phyloP scores from a whole-genome alignment of 768 basidiomycete genomes.

The Leccinum arenicola region DNA sequence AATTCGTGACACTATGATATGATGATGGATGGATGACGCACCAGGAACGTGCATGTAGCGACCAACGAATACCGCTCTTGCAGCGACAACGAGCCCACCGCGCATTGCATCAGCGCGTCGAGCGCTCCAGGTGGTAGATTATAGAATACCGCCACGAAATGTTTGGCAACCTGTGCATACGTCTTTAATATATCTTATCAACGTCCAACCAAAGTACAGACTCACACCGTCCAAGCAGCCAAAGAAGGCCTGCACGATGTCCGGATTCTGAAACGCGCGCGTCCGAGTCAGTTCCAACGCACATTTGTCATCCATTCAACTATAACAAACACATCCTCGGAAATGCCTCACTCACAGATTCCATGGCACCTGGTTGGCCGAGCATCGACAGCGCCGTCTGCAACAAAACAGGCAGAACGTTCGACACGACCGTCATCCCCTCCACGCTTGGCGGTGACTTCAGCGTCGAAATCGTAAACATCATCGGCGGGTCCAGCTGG shows the following conservation, averaged over 20 bases:
- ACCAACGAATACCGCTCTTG: constrained; percentile 87
- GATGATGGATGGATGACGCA: constrained; percentile 37
- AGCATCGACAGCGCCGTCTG: constrained; percentile 55
- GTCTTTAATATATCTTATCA: background rate
- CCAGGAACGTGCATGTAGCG: constrained; percentile 78
- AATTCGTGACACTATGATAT: background rate
- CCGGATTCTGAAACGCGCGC: constrained; percentile 64
- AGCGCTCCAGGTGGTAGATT: constrained; percentile 40
- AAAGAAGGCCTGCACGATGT: constrained; percentile 89
- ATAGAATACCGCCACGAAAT: constrained; percentile 57
- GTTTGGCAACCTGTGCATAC: constrained; percentile 42
- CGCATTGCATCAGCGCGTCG: constrained; percentile 67
- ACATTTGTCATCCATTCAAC: background rate
- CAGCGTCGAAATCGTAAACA: constrained; percentile 37
- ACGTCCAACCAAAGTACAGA: constrained; percentile 8
- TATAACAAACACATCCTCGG: too few species aligned
- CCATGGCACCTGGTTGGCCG: constrained; percentile 62
- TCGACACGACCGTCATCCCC: constrained; percentile 53
- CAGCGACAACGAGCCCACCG: constrained; percentile 60
- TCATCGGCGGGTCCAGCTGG: constrained; percentile 74
- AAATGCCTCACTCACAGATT: constrained; percentile 46
- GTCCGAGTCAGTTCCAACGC: constrained; percentile 8
- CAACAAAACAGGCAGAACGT: constrained; percentile 55
- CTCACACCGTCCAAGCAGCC: constrained; percentile 73
- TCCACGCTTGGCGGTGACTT: constrained; percentile 53